Base-by-base conservation (phyloP, 1,139 yeast species). In the Pneumocystis murina region DNA sequence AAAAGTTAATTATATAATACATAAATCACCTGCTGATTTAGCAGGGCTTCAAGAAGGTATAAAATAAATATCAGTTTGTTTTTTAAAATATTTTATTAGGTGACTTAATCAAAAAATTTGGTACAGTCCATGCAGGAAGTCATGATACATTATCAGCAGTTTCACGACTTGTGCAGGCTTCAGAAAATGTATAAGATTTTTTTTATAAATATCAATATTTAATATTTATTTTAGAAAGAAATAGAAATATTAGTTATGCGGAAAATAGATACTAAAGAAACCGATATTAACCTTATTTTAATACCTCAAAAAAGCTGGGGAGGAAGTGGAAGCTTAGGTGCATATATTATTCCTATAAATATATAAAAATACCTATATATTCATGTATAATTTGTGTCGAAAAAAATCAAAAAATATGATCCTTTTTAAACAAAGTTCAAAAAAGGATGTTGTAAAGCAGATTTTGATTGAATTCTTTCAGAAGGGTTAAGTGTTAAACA, bases 311-410 rank as follows among this genome's bases (percentile, higher is more conserved):
- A 75, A 12, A 72, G 76, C 14, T 87, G 95, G 95, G 78, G 77
- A 41, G 95, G 95, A 7, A 75, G 78, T 40, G 95, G 95, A 1
- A 72, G 85, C 36, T 75, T 88, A 39, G 96, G 96, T 1, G 87
- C 95, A 71, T 83, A 82, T 66, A 71, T 85, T 58, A 75, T 78
- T 38, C 85, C 85, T 24, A 65, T 81, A 62, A 33, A 62, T 61
- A 43, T 6, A 33, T 17, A 24, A 41, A 36, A 24, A 48, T 24
- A 24, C 24, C 12, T 48, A 24, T 24, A 48, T 48, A 24, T 24
- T 8, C 24, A 4, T 24, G 55, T 48, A 48, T 48, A 48, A 48
- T 48, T 12, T 16, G 24, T 48, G n/a, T 24, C 24, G 28, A 12
- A 41, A 24, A 48, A 24, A 20, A 16, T 48, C n/a, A 3, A 48